Percentiles rank a stretch among this genome's conserved stretches.
These are phyloP conservation scores for Elaeis guineensis DNA, from an alignment of 176 grass and related monocot genomes.

Conservation along the genomic window DNA sequence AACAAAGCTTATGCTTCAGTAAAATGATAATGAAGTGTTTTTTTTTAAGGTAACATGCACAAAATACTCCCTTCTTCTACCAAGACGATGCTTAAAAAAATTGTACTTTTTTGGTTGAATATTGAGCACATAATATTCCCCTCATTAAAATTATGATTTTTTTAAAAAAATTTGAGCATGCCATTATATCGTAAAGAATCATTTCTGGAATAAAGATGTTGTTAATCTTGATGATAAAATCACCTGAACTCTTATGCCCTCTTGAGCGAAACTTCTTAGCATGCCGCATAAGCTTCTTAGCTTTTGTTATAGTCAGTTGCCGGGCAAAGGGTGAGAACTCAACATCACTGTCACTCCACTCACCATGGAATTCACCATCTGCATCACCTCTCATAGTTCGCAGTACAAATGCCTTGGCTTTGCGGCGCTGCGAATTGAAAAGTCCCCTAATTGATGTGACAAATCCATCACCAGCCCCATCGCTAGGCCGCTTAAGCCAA, in stretches of 20 bases:
- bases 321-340: slow-evolving; percentile 73
- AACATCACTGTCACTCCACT: slow-evolving; percentile 92
- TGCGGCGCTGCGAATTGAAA: slow-evolving; percentile 96
- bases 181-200: no score
- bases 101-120: no score
- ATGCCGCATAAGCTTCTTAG: slow-evolving; percentile 71
- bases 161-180: no score
- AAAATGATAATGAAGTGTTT: no score
- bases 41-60: no score
- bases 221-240: neutral
- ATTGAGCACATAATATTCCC: no score
- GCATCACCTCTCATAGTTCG: slow-evolving; percentile 66
- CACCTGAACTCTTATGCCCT: slow-evolving; percentile 79
- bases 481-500: slow-evolving; percentile 85
- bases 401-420: slow-evolving; percentile 80
- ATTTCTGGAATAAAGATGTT: no score
- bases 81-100: no score
- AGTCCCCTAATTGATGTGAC: slow-evolving; percentile 93
- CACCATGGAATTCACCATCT: slow-evolving; percentile 74
- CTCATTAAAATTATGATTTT: no score
- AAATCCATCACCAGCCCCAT: slow-evolving; percentile 89
- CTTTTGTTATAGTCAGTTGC: slow-evolving; percentile 85
- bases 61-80: no score
- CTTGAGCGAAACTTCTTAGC: slow-evolving; percentile 81
- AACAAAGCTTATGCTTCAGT: no score